A percentile compares a stretch with the other conserved stretches of the same genome.
phyloP scores from a whole-genome alignment of 164 flowering plant genomes.

The Annona cherimola region DNA sequence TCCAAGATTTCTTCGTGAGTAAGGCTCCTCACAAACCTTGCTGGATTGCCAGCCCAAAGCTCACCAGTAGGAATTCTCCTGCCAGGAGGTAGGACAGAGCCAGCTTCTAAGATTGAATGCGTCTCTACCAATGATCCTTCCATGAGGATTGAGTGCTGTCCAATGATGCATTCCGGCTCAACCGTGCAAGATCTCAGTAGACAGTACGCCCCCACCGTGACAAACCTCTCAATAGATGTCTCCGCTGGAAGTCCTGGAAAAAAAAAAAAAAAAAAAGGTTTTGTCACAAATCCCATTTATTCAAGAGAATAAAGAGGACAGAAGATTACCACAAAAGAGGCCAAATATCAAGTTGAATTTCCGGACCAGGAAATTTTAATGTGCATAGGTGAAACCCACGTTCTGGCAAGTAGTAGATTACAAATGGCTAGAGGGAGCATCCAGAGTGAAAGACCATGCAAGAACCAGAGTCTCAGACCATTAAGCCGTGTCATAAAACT shows the following conservation, averaged over 20 bases:
- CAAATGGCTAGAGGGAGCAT: too few relatives aligned
- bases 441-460: too few relatives aligned
- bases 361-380: too few relatives aligned
- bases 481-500: too few relatives aligned
- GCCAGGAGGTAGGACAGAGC: slow-evolving; percentile 93
- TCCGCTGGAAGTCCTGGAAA: slow-evolving; percentile 86
- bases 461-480: too few relatives aligned
- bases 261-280: not conserved
- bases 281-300: not conserved
- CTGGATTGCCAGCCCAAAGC: slow-evolving; percentile 98
- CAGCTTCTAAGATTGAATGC: slow-evolving; percentile 91
- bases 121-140: slow-evolving; percentile 97
- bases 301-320: too few relatives aligned
- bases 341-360: too few relatives aligned
- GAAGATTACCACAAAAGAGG: too few relatives aligned
- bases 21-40: slow-evolving; percentile 76
- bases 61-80: slow-evolving; percentile 91
- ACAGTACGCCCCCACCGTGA: slow-evolving; percentile 77
- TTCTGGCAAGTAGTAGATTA: too few relatives aligned
- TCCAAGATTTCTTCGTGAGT: slow-evolving; percentile 81
- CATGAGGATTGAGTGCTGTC: slow-evolving; percentile 93
- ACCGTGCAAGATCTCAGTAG: slow-evolving; percentile 83
- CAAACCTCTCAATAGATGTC: slow-evolving; percentile 79
- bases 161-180: slow-evolving; percentile 95
- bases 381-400: too few relatives aligned